A percentile compares a stretch with the other conserved stretches of the same genome.
These are phyloP conservation scores for Fusarium guadeloupense DNA, from an alignment of 2,329 filamentous ascomycete genomes.

Conservation along the genomic window DNA sequence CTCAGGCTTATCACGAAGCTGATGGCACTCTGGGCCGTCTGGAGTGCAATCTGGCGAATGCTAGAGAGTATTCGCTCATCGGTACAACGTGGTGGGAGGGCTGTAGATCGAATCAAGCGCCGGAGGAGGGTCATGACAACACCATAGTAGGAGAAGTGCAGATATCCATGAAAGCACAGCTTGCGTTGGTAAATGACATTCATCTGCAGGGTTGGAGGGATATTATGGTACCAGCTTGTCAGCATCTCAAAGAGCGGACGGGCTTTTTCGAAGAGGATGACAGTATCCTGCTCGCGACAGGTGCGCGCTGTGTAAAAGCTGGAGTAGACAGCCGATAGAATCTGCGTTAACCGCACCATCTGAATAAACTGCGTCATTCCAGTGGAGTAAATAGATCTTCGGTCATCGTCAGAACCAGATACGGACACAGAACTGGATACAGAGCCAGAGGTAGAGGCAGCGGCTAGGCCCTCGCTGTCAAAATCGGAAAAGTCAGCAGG, in stretches of 20 bases:
- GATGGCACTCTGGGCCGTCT: conserved; percentile 46
- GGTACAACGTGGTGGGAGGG: conserved; percentile 44
- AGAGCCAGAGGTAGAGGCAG: conserved; percentile 14
- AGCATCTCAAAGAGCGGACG: conserved; percentile 58
- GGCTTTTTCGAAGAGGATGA: conserved; percentile 55
- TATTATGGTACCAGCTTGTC: conserved; percentile 57
- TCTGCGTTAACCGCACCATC: conserved; percentile 57
- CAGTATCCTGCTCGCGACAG: conserved; percentile 45
- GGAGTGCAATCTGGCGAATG: conserved; percentile 46
- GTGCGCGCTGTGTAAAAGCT: conserved; percentile 53
- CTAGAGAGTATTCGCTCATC: conserved; percentile 43
- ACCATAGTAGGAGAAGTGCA: conserved; percentile 59
- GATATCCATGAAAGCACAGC: conserved; percentile 52
- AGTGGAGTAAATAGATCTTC: conserved; percentile 48
- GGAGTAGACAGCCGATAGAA: conserved; percentile 57
- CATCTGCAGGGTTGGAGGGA: conserved; percentile 57
- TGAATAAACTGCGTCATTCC: conserved; percentile 55
- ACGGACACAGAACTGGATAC: conserved; percentile 26
- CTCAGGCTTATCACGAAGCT: conserved; percentile 47
- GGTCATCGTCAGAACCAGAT: conserved; percentile 40
- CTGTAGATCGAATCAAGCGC: conserved; percentile 52
- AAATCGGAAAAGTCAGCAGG: conserved; percentile 48
- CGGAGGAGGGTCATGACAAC: conserved; percentile 58
- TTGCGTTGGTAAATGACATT: conserved; percentile 53
- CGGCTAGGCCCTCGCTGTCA: conserved; percentile 26